phyloP scores from a whole-genome alignment of 139 green algal genomes.

The Micractinium conductrix region DNA sequence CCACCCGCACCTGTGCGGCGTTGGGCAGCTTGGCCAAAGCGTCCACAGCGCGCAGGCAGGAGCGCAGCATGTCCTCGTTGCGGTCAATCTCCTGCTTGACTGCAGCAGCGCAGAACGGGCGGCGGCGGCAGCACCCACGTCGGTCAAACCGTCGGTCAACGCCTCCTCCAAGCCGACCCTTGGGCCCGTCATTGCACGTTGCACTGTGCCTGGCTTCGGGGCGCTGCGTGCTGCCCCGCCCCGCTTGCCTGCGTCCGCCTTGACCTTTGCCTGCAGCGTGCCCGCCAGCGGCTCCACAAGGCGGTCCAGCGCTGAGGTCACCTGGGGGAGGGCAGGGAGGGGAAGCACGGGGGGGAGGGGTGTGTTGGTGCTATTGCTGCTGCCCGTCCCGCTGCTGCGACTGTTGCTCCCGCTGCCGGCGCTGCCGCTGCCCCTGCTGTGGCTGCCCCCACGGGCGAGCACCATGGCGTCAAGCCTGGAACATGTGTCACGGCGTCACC shows the following conservation, averaged over 20 bases:
- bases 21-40: conserved; percentile 74
- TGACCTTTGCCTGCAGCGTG: conserved; percentile 87
- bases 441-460: too few relatives aligned
- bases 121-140: not conserved
- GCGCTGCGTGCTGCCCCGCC: too few relatives aligned
- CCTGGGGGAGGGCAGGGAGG: not conserved
- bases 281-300: conserved; percentile 88
- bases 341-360: not conserved
- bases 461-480: too few relatives aligned
- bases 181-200: too few relatives aligned
- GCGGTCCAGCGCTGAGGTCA: conserved; percentile 66
- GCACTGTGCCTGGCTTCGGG: too few relatives aligned
- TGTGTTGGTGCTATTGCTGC: not conserved
- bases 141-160: too few relatives aligned
- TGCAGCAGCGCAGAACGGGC: conserved; percentile 29
- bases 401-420: not conserved
- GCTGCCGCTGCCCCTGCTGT: too few relatives aligned
- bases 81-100: conserved; percentile 99
- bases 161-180: too few relatives aligned
- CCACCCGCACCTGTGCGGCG: too few relatives aligned
- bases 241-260: conserved; percentile 85
- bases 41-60: conserved; percentile 85
- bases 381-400: not conserved
- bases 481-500: too few relatives aligned
- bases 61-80: conserved; percentile 95